phyloP scores from a whole-genome alignment of 306 rosid genomes.

The Malus sylvestris region DNA sequence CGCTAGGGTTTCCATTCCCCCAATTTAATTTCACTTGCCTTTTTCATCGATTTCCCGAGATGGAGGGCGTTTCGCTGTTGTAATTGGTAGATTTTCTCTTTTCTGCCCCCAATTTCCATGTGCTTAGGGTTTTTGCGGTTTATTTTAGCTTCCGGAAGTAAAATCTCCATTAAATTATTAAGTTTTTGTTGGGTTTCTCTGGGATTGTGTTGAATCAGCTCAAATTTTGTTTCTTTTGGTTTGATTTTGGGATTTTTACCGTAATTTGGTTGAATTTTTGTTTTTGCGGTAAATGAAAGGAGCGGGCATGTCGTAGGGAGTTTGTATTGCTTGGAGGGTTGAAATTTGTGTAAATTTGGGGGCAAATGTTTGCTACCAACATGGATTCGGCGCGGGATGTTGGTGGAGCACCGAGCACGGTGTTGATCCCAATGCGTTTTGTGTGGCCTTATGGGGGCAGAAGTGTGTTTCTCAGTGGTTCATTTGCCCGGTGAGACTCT shows the following conservation, averaged over 20 bases:
- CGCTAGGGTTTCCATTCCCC: slow-evolving; percentile 46
- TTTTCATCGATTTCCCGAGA: slow-evolving; percentile 23
- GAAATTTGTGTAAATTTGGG: slow-evolving; percentile 9
- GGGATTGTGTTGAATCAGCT: slow-evolving; percentile 2
- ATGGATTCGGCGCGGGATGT: slow-evolving; percentile 62
- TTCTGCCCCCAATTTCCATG: background rate
- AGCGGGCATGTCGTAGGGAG: slow-evolving; percentile 31
- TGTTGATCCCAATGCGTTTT: slow-evolving; percentile 76
- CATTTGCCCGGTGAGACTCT: slow-evolving; percentile 61
- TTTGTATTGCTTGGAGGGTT: slow-evolving; percentile 30
- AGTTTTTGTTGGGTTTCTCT: background rate
- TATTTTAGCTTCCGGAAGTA: slow-evolving; percentile 7
- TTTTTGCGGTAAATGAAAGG: slow-evolving; percentile 18
- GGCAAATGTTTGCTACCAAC: slow-evolving; percentile 49
- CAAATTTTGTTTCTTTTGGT: slow-evolving; percentile 11
- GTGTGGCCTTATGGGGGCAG: slow-evolving; percentile 97
- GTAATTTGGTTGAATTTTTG: slow-evolving; percentile 34
- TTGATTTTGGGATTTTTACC: slow-evolving; percentile 24
- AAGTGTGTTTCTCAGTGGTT: slow-evolving; percentile 74
- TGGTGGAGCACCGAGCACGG: slow-evolving; percentile 49
- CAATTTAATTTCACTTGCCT: background rate
- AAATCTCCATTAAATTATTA: background rate
- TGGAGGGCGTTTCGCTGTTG: slow-evolving; percentile 11
- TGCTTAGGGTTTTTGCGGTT: slow-evolving; percentile 49
- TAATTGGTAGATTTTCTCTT: background rate